A percentile compares a stretch with the other conserved stretches of the same genome.
These are phyloP conservation scores for Gnomoniopsis sp. DNA, from an alignment of 2,329 filamentous ascomycete genomes.

Conservation along the genomic window DNA sequence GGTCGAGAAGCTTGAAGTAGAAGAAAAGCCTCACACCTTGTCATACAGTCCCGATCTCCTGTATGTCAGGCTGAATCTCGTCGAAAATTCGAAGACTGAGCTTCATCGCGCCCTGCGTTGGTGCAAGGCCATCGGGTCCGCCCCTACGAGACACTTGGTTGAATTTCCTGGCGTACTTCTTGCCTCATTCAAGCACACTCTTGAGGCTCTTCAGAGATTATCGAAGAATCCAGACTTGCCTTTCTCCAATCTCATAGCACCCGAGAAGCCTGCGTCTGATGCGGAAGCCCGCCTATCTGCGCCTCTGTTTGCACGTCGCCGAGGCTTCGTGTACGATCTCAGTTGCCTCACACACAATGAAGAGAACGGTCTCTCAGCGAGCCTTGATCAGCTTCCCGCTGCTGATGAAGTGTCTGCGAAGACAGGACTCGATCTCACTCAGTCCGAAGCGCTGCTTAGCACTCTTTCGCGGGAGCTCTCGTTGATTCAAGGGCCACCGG, in stretches of 20 bases:
- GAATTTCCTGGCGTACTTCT: constrained; percentile 62
- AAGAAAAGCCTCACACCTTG: constrained; percentile 22
- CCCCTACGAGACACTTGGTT: constrained; percentile 37
- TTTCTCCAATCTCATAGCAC: constrained; percentile 45
- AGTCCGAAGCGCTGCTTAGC: constrained; percentile 48
- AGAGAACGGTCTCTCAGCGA: constrained; percentile 18
- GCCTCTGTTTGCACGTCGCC: constrained; percentile 47
- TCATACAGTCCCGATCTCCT: constrained; percentile 28
- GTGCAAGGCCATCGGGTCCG: constrained; percentile 22
- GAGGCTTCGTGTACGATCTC: constrained; percentile 49
- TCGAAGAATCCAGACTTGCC: constrained; percentile 40
- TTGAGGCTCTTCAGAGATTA: constrained; percentile 54
- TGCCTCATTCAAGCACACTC: constrained; percentile 54
- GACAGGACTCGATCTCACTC: constrained; percentile 50
- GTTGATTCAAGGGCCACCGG: constrained; percentile 67
- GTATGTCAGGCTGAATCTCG: constrained; percentile 30
- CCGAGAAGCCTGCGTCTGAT: constrained; percentile 18
- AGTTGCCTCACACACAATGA: constrained; percentile 26
- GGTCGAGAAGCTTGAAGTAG: background rate
- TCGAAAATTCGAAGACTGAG: constrained; percentile 22
- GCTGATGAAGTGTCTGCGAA: constrained; percentile 25
- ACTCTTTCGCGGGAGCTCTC: constrained; percentile 51
- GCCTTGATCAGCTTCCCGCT: constrained; percentile 6
- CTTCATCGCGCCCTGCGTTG: constrained; percentile 27
- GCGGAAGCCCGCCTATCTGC: constrained; percentile 32